phyloP scores from a whole-genome alignment of 495 filamentous ascomycete species.

The Aspergillus baeticus region DNA sequence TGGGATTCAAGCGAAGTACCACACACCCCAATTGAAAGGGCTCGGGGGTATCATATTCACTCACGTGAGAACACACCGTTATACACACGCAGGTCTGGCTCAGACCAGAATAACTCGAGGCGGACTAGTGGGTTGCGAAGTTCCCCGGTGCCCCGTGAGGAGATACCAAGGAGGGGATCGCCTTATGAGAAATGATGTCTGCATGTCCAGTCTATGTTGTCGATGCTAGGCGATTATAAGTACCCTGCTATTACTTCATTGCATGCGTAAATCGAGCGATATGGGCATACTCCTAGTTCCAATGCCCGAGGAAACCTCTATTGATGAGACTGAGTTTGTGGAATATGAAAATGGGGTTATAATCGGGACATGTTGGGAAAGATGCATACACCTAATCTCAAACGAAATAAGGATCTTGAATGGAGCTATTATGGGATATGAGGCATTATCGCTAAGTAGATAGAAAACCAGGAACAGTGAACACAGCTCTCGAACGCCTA shows the following conservation, averaged over 20 bases:
- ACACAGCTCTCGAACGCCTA: constrained; percentile 1
- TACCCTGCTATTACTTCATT: not conserved
- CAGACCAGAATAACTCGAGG: constrained; percentile 21
- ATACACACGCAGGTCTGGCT: constrained; percentile 18
- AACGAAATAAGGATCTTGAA: not conserved
- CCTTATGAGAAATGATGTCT: constrained; percentile 29
- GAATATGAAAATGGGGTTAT: too few species aligned
- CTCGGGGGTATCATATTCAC: constrained; percentile 32
- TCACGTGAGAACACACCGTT: constrained; percentile 40
- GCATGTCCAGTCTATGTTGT: not conserved
- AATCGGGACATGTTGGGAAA: too few species aligned
- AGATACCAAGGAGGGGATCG: constrained; percentile 19
- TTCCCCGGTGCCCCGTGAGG: constrained; percentile 27
- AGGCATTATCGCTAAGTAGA: constrained; percentile 11
- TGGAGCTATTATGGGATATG: constrained; percentile 1
- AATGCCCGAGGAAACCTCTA: too few species aligned
- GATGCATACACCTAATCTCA: too few species aligned
- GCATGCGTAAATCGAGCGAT: too few species aligned
- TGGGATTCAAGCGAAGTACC: constrained; percentile 27
- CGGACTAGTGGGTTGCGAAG: constrained; percentile 24
- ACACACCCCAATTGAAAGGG: constrained; percentile 30
- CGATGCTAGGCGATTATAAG: constrained; percentile 14
- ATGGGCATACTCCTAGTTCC: too few species aligned
- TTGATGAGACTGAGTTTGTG: too few species aligned
- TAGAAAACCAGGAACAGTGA: not conserved